phyloP scores from a whole-genome alignment of 176 grass and related monocot species.

The Calamus simplicifolius region DNA sequence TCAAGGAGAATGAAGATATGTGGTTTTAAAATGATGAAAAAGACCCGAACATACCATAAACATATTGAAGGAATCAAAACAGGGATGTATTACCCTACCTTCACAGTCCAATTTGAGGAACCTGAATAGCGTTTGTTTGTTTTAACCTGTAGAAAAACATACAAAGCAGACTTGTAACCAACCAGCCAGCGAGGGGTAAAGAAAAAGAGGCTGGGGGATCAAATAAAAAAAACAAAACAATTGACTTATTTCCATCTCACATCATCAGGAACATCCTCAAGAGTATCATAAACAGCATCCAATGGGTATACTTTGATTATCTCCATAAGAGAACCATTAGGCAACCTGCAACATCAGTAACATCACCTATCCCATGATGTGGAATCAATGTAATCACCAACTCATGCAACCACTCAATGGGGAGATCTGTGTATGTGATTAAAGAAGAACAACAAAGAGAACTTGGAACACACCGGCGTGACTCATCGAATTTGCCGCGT shows the following conservation, averaged over 20 bases:
- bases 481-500: constrained; percentile 55
- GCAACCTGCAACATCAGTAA: constrained; percentile 32
- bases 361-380: too few species aligned
- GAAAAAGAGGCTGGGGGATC: not conserved
- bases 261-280: constrained; percentile 89
- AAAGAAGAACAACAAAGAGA: constrained; percentile 3
- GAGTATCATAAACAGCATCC: constrained; percentile 85
- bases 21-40: too few species aligned
- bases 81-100: constrained; percentile 27
- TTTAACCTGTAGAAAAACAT: constrained; percentile 40
- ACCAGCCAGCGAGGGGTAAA: not conserved
- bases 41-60: too few species aligned
- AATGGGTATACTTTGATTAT: constrained; percentile 88
- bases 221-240: too few species aligned
- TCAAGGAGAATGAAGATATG: too few species aligned
- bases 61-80: not conserved
- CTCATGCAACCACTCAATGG: not conserved
- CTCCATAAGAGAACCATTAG: constrained; percentile 94
- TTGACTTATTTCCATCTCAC: constrained; percentile 25
- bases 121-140: constrained; percentile 87
- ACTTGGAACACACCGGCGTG: constrained; percentile 27
- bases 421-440: not conserved
- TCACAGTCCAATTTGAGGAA: constrained; percentile 92
- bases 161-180: not conserved
- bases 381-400: constrained; percentile 12